These are phyloP conservation scores for Zanthoxylum bungeanum DNA, from an alignment of 345 rosid species.

Conservation along the genomic window DNA sequence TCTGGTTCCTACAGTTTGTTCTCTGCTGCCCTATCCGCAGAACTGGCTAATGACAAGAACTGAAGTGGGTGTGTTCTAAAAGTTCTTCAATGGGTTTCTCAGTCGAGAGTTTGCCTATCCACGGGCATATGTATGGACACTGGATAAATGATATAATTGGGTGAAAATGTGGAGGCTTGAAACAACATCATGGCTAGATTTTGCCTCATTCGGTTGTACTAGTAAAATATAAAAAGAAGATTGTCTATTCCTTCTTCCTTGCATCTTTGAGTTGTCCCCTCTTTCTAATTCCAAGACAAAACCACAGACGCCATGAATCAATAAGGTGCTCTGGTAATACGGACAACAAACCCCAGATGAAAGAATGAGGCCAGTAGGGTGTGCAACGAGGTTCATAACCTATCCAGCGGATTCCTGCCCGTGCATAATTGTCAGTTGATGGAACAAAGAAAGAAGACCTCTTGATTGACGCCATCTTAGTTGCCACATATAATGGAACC, in stretches of 20 bases:
- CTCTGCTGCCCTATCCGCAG: background rate
- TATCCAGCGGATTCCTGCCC: conserved; percentile 57
- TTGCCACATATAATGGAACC: conserved; percentile 82
- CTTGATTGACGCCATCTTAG: conserved; percentile 74
- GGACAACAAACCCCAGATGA: conserved; percentile 46
- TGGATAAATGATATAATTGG: no score
- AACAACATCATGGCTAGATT: no score
- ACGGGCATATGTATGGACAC: no score
- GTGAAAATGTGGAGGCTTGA: no score
- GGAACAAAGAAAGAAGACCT: conserved; percentile 72
- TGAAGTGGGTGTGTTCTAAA: background rate
- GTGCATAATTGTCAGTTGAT: conserved; percentile 61
- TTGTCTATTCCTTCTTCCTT: conserved; percentile 48
- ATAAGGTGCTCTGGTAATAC: conserved; percentile 46
- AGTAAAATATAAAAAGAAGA: no score
- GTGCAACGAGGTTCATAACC: conserved; percentile 73
- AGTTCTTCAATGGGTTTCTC: no score
- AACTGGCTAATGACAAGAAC: background rate
- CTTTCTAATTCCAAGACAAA: conserved; percentile 54
- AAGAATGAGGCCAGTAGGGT: conserved; percentile 77
- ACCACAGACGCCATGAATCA: conserved; percentile 46
- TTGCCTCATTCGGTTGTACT: no score
- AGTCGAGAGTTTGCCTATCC: background rate
- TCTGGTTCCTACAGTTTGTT: background rate
- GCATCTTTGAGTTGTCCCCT: conserved; percentile 68